A percentile compares a stretch with the other conserved stretches of the same genome.
phyloP scores from a whole-genome alignment of 108 stramenopile species.

The Mediolabrus comicus region DNA sequence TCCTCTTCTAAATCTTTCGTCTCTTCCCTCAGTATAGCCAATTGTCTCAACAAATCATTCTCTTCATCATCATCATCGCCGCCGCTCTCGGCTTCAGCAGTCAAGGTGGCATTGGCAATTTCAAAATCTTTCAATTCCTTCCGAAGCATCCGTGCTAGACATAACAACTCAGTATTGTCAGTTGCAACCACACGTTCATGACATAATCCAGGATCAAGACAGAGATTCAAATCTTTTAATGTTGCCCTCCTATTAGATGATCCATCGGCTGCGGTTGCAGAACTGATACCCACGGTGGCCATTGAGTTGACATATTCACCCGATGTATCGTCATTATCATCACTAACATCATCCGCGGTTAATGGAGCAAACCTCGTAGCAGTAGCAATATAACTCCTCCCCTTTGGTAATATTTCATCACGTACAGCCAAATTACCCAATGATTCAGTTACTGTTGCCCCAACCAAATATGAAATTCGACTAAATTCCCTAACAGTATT shows the following conservation, averaged over 20 bases:
- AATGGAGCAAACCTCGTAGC: slow-evolving; percentile 60
- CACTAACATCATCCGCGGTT: slow-evolving; percentile 18
- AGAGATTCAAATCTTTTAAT: slow-evolving; percentile 70
- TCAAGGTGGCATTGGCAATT: slow-evolving; percentile 14
- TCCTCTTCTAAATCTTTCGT: slow-evolving; percentile 28
- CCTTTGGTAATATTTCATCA: slow-evolving; percentile 70
- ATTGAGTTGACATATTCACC: background rate
- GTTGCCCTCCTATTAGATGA: slow-evolving; percentile 56
- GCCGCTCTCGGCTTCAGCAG: background rate
- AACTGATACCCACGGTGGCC: background rate
- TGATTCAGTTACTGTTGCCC: slow-evolving; percentile 79
- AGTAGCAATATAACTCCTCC: slow-evolving; percentile 79
- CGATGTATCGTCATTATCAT: background rate
- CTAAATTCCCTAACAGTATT: slow-evolving; percentile 45
- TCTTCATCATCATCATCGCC: slow-evolving; percentile 9
- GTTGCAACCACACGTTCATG: slow-evolving; percentile 69
- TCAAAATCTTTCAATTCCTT: slow-evolving; percentile 72
- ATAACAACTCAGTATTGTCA: slow-evolving; percentile 50
- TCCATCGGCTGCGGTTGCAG: slow-evolving; percentile 1
- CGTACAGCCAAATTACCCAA: slow-evolving; percentile 72
- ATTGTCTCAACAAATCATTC: slow-evolving; percentile 4
- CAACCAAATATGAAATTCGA: slow-evolving; percentile 74
- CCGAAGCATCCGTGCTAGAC: slow-evolving; percentile 65
- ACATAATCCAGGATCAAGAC: slow-evolving; percentile 72
- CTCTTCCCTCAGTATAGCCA: slow-evolving; percentile 20